phyloP scores from a whole-genome alignment of 768 basidiomycete genomes.

The Filobasidium wieringae region DNA sequence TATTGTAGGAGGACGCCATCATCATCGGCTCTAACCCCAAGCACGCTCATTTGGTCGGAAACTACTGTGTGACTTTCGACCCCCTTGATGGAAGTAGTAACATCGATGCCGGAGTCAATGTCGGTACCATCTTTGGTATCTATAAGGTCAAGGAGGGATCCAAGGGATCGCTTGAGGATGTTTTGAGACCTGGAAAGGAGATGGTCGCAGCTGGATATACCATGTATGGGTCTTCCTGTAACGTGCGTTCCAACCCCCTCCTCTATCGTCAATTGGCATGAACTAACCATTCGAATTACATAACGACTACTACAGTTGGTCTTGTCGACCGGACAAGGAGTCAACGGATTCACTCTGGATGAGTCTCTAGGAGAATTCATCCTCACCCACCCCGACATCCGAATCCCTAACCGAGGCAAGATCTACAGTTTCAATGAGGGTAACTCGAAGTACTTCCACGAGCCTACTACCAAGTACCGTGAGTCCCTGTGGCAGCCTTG shows the following conservation, averaged over 20 bases:
- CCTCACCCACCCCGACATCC: conserved; percentile 93
- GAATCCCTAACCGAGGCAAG: conserved; percentile 85
- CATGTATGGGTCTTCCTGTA: conserved; percentile 95
- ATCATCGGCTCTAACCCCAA: conserved; percentile 43
- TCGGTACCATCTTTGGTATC: conserved; percentile 78
- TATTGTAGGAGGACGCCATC: conserved; percentile 55
- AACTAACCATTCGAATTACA: neutral
- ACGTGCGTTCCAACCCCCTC: conserved; percentile 35
- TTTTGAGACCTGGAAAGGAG: conserved; percentile 80
- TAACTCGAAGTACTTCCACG: conserved; percentile 95
- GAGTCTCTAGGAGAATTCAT: conserved; percentile 94
- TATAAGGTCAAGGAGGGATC: conserved; percentile 71
- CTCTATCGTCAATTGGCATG: neutral
- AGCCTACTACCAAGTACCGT: conserved; percentile 63
- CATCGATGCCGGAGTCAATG: conserved; percentile 97
- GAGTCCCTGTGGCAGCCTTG: conserved; percentile 51
- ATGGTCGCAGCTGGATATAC: conserved; percentile 99
- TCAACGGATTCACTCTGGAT: conserved; percentile 97
- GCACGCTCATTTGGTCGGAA: conserved; percentile 45
- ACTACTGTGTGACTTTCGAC: conserved; percentile 97
- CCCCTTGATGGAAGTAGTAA: conserved; percentile 92
- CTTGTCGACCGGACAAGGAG: conserved; percentile 84
- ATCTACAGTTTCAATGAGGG: conserved; percentile 99
- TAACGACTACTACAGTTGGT: conserved; percentile 51
- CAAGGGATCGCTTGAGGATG: conserved; percentile 68